These are phyloP conservation scores for Carex parvula DNA, from an alignment of 176 grass and related monocot genomes.

Conservation along the genomic window DNA sequence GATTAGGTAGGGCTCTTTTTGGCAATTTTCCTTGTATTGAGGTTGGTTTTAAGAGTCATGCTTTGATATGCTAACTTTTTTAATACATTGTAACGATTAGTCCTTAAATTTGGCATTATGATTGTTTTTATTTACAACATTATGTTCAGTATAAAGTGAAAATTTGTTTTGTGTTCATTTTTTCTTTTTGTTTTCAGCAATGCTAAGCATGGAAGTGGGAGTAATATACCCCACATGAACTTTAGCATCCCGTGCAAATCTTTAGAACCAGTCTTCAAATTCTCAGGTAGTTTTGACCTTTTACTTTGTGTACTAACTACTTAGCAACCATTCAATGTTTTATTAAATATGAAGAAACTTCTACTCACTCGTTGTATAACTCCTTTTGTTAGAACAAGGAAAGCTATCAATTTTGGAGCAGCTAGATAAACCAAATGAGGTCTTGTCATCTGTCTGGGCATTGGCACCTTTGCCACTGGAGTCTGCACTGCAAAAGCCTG, in stretches of 20 bases:
- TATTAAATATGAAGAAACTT: background rate
- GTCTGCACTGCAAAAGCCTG: conserved; percentile 21
- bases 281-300: conserved; percentile 46
- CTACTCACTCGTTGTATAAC: background rate
- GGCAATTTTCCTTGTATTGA: background rate
- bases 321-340: background rate
- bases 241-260: conserved; percentile 84
- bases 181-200: conserved; percentile 55
- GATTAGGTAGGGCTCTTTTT: background rate
- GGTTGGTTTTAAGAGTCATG: background rate
- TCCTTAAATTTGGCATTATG: background rate
- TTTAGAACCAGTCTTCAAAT: conserved; percentile 61
- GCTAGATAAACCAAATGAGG: conserved; percentile 65
- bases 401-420: conserved; percentile 45
- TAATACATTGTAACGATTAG: conserved; percentile 11
- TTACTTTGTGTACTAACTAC: background rate
- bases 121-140: background rate
- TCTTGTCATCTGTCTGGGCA: conserved; percentile 73
- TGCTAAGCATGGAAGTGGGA: conserved; percentile 85
- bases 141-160: background rate
- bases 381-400: conserved; percentile 35
- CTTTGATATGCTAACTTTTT: background rate
- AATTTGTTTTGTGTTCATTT: background rate
- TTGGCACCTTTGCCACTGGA: conserved; percentile 36
- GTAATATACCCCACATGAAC: conserved; percentile 86